These are phyloP conservation scores for Papiliotrema fonsecae DNA, from an alignment of 1,284 basidiomycete genomes.

Conservation along the genomic window DNA sequence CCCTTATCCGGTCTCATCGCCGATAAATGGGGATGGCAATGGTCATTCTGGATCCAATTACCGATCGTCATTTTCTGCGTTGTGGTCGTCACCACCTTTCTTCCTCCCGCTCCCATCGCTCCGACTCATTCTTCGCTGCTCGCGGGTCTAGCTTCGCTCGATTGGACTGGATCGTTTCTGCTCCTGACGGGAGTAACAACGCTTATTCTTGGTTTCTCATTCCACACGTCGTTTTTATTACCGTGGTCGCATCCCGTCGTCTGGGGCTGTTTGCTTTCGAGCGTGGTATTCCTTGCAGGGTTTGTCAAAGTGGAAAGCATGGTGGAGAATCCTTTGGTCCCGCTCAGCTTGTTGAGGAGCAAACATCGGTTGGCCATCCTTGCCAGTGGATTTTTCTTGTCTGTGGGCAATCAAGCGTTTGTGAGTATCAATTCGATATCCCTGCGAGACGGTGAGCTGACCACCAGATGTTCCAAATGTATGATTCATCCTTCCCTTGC, in stretches of 20 bases:
- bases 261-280: constrained; percentile 59
- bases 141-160: constrained; percentile 31
- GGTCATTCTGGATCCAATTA: constrained; percentile 42
- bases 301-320: constrained; percentile 71
- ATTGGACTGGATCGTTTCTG: constrained; percentile 46
- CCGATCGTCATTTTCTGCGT: constrained; percentile 34
- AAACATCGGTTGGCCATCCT: constrained; percentile 57
- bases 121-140: constrained; percentile 33
- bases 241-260: constrained; percentile 70
- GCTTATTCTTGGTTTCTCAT: constrained; percentile 69
- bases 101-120: constrained; percentile 33
- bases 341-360: constrained; percentile 65
- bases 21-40: constrained; percentile 41
- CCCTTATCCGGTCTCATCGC: constrained; percentile 42
- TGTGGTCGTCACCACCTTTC: constrained; percentile 28
- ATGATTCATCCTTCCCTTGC: background rate
- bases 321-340: constrained; percentile 73
- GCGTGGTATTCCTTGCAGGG: constrained; percentile 52
- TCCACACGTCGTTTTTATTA: constrained; percentile 76
- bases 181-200: constrained; percentile 68
- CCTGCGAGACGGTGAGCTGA: background rate
- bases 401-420: constrained; percentile 68
- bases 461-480: constrained; percentile 13
- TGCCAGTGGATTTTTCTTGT: constrained; percentile 49
- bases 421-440: too few relatives aligned